Evolutionary conservation across 2,329 filamentous ascomycete species (phyloP), one percentile per base, ranked within the genome.

Genomic region (Helotiales sp.): DNA sequence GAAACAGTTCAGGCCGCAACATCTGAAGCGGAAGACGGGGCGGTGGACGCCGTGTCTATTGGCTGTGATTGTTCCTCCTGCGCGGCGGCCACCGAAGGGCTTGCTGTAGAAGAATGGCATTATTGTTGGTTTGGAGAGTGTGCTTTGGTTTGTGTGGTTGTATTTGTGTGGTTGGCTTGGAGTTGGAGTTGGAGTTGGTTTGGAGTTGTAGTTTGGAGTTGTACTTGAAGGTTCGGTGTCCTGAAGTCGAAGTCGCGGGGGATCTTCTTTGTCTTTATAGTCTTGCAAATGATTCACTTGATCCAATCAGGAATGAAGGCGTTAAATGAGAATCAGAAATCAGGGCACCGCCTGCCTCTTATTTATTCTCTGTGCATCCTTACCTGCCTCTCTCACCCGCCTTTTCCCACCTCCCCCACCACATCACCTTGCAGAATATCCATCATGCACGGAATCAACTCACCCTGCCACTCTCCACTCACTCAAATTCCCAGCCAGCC

Each of bases 21-120:
- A 77, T 37, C 80, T 80, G 73, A 86, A 80, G 45, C 83, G 78
- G 75, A 84, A 86, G 6, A 84, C 82, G 28, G 83, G 83, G 61
- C 82, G 79, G 45, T 81, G 80, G 1, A 82, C 77, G 61, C 85
- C 85, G 72, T 86, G 80, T 71, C 81, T 82, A 77, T 86, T 83
- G 66, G 83, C 83, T 11, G 82, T 78, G 61, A 87, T 75, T 68
- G 82, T 84, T 40, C 82, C 85, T 62, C 83, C 83, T 15, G 74
- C 75, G 45, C 78, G 75, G 65, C 74, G 73, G 22, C 76, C 75
- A 52, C 79, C 79, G 70, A 78, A 77, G 57, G 69, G 71, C 69
- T 80, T 80, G 43, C 71, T 72, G 71, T 76, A 80, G 70, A 79
- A 76, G 69, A 80, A 75, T 37, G 74, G 73, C 77, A 79, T 79